Evolutionary conservation across 176 grass and related monocot species (phyloP), one percentile per base, ranked within the genome.

Genomic region (Melocanna baccifera): DNA sequence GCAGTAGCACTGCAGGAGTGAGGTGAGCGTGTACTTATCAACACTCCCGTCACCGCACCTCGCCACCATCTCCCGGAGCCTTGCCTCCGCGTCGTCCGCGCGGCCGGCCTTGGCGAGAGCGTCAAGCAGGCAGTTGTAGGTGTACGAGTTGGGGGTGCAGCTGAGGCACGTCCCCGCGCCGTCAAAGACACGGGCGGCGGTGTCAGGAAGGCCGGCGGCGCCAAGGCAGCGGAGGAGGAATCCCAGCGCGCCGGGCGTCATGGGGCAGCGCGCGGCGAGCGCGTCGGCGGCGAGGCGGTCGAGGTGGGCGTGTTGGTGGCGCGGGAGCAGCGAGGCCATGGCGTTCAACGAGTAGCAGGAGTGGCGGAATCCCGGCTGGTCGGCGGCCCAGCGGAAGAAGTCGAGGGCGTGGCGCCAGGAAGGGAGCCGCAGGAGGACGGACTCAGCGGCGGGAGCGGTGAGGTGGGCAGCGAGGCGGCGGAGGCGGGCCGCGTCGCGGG

Each of bases 291-390:
- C 78, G 72, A 98, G 87, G 14, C 61, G 51, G 42, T 93, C 86
- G 9, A 98, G 87, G 48, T 89, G 77, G 22, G 57, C 82, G 25
- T 22, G 62, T 50, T 80, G 88, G 76, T 81, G 88, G 29, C 62
- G 87, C 12, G 80, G 78, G 71, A 98, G 91, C 74, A 90, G 75
- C 0, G 84, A 87, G 18, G 87, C 89, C 87, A 98, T 95, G 77
- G 96, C 85, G 59, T 95, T 95, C 83, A 92, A 86, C n/a, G 89
- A 91, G 77, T 98, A 98, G 76, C 91, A 95, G 63, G 78, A 92
- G 81, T 95, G 96, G 83, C 81, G 88, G 89, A 92, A 98, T 12
- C 83, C 86, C 39, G 74, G 87, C 86, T 87, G 93, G 68, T 42
- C 65, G 12, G 81, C 67, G 39, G 89, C 89, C 96, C 89, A 98